phyloP scores from a whole-genome alignment of 2,329 filamentous ascomycete genomes.

The Paecilomyces niveus region DNA sequence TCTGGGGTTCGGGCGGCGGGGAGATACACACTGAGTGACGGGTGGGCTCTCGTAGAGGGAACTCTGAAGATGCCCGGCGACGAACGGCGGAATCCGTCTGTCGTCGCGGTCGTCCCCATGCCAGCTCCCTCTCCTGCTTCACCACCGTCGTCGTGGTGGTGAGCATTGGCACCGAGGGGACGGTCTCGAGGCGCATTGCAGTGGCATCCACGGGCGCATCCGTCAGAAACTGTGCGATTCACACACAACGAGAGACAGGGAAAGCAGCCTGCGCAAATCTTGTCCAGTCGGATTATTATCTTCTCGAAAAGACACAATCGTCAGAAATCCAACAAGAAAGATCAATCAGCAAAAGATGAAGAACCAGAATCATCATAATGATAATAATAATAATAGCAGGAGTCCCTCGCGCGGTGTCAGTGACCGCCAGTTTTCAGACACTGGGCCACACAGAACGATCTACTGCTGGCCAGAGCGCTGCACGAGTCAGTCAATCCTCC shows the following conservation, averaged over 20 bases:
- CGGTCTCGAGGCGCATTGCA: background rate
- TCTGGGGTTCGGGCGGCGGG: background rate
- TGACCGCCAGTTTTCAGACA: background rate
- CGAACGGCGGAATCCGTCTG: conserved; percentile 9
- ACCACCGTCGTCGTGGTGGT: background rate
- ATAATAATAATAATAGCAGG: background rate
- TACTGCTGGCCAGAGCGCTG: background rate
- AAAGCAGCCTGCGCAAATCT: too few species aligned
- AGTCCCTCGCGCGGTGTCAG: background rate
- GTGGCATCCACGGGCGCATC: background rate
- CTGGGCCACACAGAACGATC: background rate
- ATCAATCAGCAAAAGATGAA: too few species aligned
- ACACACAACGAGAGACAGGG: background rate
- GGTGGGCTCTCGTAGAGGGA: conserved; percentile 7
- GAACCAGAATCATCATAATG: background rate
- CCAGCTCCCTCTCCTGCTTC: background rate
- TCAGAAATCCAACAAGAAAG: too few species aligned
- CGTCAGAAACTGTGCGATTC: background rate
- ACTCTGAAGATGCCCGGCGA: conserved; percentile 6
- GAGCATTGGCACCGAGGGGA: background rate
- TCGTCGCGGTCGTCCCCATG: conserved; percentile 8
- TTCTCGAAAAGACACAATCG: too few species aligned
- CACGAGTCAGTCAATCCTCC: too few species aligned
- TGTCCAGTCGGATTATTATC: too few species aligned
- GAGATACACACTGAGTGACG: conserved; percentile 8